Evolutionary conservation across 768 basidiomycete species (phyloP).

Genomic region (Tulasnella sp.): DNA sequence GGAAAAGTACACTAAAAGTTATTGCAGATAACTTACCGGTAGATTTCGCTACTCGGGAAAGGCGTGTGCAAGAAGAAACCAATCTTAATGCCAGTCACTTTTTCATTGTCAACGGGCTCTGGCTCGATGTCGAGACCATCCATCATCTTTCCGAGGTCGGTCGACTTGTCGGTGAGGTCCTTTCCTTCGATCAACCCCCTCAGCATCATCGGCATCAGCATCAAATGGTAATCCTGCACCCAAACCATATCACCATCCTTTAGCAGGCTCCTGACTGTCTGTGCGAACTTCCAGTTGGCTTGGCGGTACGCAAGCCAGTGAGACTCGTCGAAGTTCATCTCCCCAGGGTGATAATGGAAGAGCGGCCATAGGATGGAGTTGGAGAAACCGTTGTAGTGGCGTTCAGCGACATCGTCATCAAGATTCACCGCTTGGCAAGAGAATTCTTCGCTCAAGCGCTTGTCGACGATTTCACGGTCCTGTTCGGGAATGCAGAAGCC

Average conservation of each 20-base stretch:
- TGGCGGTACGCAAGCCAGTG: conserved; percentile 98
- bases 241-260: conserved; percentile 89
- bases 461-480: conserved; percentile 85
- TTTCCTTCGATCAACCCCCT: conserved; percentile 76
- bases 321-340: conserved; percentile 99
- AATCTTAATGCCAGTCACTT: conserved; percentile 55
- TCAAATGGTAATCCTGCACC: conserved; percentile 97
- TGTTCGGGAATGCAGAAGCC: conserved; percentile 88
- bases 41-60: conserved; percentile 96
- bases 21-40: conserved; percentile 48
- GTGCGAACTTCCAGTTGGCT: conserved; percentile 90
- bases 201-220: conserved; percentile 95
- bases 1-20: background rate
- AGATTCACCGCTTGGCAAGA: conserved; percentile 97
- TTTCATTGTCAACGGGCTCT: conserved; percentile 37
- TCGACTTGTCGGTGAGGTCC: conserved; percentile 34
- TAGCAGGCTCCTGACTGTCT: conserved; percentile 70
- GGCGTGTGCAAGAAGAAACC: conserved; percentile 99
- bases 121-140: conserved; percentile 48
- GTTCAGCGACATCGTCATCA: conserved; percentile 95
- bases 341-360: conserved; percentile 98
- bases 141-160: conserved; percentile 55
- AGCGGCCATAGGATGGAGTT: conserved; percentile 99
- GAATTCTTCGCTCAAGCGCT: conserved; percentile 87
- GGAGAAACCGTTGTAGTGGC: conserved; percentile 96